Evolutionary conservation across 2,329 filamentous ascomycete genomes (phyloP).

Genomic region (Fusarium heterosporum): DNA sequence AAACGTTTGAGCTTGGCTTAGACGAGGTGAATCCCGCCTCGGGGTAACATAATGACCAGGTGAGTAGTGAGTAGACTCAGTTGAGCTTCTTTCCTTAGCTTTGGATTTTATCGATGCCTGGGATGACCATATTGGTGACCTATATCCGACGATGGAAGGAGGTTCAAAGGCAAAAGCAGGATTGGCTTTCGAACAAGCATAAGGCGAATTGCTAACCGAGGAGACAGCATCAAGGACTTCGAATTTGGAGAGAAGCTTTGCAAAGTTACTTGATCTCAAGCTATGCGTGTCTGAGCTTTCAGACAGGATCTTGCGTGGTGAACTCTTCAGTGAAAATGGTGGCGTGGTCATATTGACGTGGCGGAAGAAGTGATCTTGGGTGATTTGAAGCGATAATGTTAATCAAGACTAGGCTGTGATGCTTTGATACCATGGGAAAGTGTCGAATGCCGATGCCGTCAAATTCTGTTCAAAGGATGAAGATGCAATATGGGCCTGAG

Average conservation of each 20-base stretch:
- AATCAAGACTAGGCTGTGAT: constrained; percentile 10
- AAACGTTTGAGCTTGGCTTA: constrained; percentile 30
- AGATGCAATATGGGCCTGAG: constrained; percentile 6
- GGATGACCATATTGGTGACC: not conserved
- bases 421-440: constrained; percentile 14
- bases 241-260: constrained; percentile 53
- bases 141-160: not conserved
- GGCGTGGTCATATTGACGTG: constrained; percentile 32
- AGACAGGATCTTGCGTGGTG: constrained; percentile 21
- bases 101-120: not conserved
- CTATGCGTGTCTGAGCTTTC: constrained; percentile 13
- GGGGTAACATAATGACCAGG: constrained; percentile 2
- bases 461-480: constrained; percentile 37
- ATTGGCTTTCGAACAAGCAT: not conserved
- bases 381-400: not conserved
- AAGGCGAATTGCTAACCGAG: not conserved
- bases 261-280: constrained; percentile 36
- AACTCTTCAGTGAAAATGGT: constrained; percentile 5
- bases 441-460: constrained; percentile 24
- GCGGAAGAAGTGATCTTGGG: not conserved
- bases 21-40: not conserved
- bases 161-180: not conserved
- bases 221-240: constrained; percentile 48
- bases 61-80: constrained; percentile 15
- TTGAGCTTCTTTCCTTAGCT: constrained; percentile 7